Evolutionary conservation across 345 rosid species (phyloP).

Genomic region (Gossypium rotundifolium): DNA sequence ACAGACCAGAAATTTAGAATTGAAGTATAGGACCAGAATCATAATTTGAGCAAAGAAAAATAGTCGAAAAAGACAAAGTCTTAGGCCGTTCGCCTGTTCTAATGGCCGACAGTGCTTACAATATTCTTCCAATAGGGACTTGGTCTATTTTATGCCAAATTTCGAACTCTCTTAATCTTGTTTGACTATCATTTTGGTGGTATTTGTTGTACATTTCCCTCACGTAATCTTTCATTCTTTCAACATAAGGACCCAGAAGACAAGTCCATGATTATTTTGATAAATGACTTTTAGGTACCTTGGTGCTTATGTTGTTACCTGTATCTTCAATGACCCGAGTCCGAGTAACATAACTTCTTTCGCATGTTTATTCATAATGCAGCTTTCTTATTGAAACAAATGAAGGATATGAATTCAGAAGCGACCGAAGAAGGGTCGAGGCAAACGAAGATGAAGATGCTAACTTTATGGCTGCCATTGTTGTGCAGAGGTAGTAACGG

Average conservation of each 20-base stretch:
- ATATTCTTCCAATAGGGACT: neutral
- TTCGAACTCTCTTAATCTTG: neutral
- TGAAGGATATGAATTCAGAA: constrained; percentile 34
- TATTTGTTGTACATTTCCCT: neutral
- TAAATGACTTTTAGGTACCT: neutral
- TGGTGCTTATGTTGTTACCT: neutral
- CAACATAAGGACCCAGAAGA: neutral
- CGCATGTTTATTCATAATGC: constrained; percentile 2
- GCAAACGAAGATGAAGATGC: constrained; percentile 52
- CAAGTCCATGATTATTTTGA: neutral
- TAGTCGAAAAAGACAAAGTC: no score
- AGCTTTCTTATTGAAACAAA: constrained; percentile 76
- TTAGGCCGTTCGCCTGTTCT: no score
- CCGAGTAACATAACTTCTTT: neutral
- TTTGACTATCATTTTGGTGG: neutral
- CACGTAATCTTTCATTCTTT: neutral
- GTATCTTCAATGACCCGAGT: no score
- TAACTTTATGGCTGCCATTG: constrained; percentile 71
- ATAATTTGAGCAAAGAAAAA: no score
- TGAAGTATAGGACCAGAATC: no score
- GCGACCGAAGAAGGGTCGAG: constrained; percentile 30
- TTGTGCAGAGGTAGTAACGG: constrained; percentile 70
- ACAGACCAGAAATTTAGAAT: no score
- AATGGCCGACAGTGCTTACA: neutral
- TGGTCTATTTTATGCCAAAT: neutral